Evolutionary conservation across 768 basidiomycete genomes (phyloP), one percentile per base, ranked within the genome.

Genomic region (Myochromella boudieri): DNA sequence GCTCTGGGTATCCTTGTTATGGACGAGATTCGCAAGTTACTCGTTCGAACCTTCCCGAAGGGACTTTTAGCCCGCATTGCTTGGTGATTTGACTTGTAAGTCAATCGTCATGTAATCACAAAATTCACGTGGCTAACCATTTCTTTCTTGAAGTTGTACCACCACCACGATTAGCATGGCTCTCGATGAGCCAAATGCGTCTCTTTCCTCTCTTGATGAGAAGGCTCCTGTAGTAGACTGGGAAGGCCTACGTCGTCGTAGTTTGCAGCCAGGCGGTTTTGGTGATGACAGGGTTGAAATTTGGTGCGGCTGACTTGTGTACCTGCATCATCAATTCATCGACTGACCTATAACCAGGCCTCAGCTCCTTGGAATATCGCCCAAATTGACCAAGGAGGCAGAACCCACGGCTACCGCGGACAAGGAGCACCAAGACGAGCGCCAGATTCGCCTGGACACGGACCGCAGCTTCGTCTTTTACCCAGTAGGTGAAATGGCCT

Each of bases 401-500:
- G 49, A 54, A 7, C 48, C 49, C 20, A 44, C 39, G 36, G 26
- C 4, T 6, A 6, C 33, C 14, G 33, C 33, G 15, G 14, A 11
- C 15, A 42, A 42, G 36, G 51, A 71, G 18, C 91, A 93, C 60
- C 68, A 66, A 3, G 94, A 97, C 61, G 94, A 95, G 67, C 82
- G 77, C 11, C 94, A 97, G 67, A 91, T 97, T 51, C 68, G 73
- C 47, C 77, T 95, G 26, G 94, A 97, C 66, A 95, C 94, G 1
- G 84, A 94, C 66, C 81, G 94, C 38, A 93, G 91, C 54, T 97
- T 97, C 58, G 90, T 97, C 45, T 72, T 93, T 51, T 97, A 95
- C 68, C 90, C 94, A 60, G 84, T 82, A 77, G 89, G 92, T 89
- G 74, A 68, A 76, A 57, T 47, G 51, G 40, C 50, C 46, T 42